Percentiles rank a stretch among this genome's conserved stretches.
These are phyloP conservation scores for Parmales sp. DNA, from an alignment of 108 stramenopile species.

Conservation along the genomic window DNA sequence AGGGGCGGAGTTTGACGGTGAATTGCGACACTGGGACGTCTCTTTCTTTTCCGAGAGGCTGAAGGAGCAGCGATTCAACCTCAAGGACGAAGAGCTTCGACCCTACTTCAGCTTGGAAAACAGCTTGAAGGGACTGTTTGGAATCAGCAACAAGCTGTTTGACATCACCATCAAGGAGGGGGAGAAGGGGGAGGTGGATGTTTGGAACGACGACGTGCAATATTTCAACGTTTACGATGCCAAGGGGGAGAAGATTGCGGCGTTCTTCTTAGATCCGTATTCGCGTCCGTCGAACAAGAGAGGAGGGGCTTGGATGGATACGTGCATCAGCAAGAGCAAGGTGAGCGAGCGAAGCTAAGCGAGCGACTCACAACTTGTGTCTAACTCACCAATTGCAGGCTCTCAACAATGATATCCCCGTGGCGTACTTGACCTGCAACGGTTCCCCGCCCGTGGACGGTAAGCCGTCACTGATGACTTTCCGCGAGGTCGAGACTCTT, in stretches of 20 bases:
- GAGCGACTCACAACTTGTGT: too few relatives aligned
- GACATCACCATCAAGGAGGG: too few relatives aligned
- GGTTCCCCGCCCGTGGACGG: slow-evolving; percentile 91
- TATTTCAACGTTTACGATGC: slow-evolving; percentile 89
- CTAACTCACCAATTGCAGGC: too few relatives aligned
- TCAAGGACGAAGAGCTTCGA: slow-evolving; percentile 89
- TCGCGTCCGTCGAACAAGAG: slow-evolving; percentile 92
- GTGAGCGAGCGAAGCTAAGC: too few relatives aligned
- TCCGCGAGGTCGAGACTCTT: slow-evolving; percentile 92
- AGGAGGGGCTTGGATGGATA: slow-evolving; percentile 93
- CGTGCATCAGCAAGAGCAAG: slow-evolving; percentile 86
- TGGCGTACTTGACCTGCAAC: slow-evolving; percentile 97
- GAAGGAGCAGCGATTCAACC: slow-evolving; percentile 86
- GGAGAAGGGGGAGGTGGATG: slow-evolving; percentile 84
- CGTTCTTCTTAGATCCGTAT: slow-evolving; percentile 93
- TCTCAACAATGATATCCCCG: slow-evolving; percentile 65
- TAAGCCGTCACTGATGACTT: slow-evolving; percentile 94
- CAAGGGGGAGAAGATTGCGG: slow-evolving; percentile 75
- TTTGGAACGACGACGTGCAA: slow-evolving; percentile 89
- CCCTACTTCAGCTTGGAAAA: slow-evolving; percentile 90
- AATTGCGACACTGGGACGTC: slow-evolving; percentile 74
- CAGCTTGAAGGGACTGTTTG: slow-evolving; percentile 88
- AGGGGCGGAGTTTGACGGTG: slow-evolving; percentile 62
- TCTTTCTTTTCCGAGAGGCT: slow-evolving; percentile 87
- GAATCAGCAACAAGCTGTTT: slow-evolving; percentile 66